Conservation (phyloP, 2,329 filamentous ascomycete species). For the Xylaria sp. region DNA sequence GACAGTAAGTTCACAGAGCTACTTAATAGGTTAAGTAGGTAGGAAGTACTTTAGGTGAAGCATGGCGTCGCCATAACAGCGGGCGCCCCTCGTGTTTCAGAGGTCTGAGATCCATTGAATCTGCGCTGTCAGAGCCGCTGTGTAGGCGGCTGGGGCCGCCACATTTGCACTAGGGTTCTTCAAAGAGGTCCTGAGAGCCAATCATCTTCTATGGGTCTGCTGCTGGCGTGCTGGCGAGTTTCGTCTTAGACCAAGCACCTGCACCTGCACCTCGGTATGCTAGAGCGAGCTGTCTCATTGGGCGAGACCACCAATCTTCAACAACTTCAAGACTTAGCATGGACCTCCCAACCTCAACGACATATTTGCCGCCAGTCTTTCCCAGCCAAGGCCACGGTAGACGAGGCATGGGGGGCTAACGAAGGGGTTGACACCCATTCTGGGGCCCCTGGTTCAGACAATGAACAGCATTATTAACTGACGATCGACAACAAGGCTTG, state of each 20-base stretch:
- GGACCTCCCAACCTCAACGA: conserved; percentile 6
- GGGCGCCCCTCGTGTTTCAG: conserved; percentile 21
- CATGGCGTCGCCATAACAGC: neutral
- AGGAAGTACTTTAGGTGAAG: neutral
- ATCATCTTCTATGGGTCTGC: conserved; percentile 21
- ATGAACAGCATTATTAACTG: conserved; percentile 21
- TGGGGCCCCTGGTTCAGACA: neutral
- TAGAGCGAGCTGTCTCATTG: neutral
- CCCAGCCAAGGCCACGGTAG: conserved; percentile 12
- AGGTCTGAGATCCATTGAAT: conserved; percentile 16
- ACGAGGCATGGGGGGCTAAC: conserved; percentile 18
- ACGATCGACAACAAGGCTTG: conserved; percentile 13
- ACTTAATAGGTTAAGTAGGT: neutral
- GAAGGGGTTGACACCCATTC: conserved; percentile 14
- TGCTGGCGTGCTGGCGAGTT: conserved; percentile 31
- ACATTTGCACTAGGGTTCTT: neutral
- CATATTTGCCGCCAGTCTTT: conserved; percentile 1
- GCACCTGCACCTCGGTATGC: neutral
- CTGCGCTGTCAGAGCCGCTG: neutral
- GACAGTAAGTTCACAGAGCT: too few species aligned
- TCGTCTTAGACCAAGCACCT: conserved; percentile 25
- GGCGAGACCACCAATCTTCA: conserved; percentile 20
- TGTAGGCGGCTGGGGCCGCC: conserved; percentile 12
- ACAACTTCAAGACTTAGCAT: conserved; percentile 1
- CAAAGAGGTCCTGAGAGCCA: conserved; percentile 19